Base-by-base conservation (phyloP, 495 filamentous ascomycete genomes). In the Penicillium odoratum region DNA sequence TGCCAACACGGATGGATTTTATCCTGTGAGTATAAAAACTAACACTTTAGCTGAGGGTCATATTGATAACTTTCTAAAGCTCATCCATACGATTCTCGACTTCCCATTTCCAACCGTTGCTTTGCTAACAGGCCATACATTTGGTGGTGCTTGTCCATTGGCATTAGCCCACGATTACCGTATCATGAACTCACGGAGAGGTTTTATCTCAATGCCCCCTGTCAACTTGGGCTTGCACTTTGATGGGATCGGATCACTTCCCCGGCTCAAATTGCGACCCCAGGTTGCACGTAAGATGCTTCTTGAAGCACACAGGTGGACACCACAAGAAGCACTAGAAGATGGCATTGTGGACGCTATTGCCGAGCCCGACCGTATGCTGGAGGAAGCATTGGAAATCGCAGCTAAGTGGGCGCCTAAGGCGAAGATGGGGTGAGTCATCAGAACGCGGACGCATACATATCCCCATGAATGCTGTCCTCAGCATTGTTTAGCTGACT, bases 71-170 rank as follows among this genome's bases (percentile, higher is more conserved):
- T 36, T 36, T 10, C 61, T 16, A 64, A 13, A 68, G 70, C 68
- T 81, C 25, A 63, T 82, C 29, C 75, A 77, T 40, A 80, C 78
- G n/a, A 68, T 82, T 33, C 74, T 81, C 40, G 78, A 81, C 60
- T 81, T 77, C 55, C 77, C 79, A 0, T 82, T 73, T 58, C 79
- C 79, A 15, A 82, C 79, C 3, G 77, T 82, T 54, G 79, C 79
- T 10, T 61, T 79, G 1, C 44, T 82, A 4, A 82, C 79, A 0
- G 79, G 79, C 5, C 79, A 82, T 56, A 81, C 79, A 2, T 82
- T 82, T 51, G 79, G 79, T 38, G 78, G 76, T 3, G 79, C 75
- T 2, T 78, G 76, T 40, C 78, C 77, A 13, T 69, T 81, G 29
- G 72, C 77, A 0, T 60, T 82, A 3, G 71, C 75, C 5, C 78